Evolutionary conservation across 176 grass and related monocot species (phyloP), one percentile per base, ranked within the genome.

Genomic region (Cenchrus americanus): DNA sequence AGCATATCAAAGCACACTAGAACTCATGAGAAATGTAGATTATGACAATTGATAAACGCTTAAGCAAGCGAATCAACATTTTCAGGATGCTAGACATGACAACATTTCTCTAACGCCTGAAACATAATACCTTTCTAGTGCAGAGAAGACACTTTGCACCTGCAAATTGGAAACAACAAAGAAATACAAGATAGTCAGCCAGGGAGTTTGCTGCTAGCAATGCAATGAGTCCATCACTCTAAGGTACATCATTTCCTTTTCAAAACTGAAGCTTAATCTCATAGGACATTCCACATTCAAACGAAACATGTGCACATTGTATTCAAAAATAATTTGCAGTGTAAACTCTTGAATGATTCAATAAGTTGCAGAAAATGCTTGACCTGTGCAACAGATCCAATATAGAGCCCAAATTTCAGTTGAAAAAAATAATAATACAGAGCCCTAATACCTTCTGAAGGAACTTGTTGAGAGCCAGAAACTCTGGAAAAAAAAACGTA

Each of bases 401-500:
- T 2, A 82, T 13, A 81, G 67, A 85, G 18, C 53, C 17, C 32
- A 11, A 51, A 66, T 58, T 86, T 91, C 91, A 86, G 90, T 37
- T 90, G 82, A 71, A 97, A 37, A 37, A 37, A 37, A 37, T 4
- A 37, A 37, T 37, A 75, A 11, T 2, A 82, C 8, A 81, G 75
- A 85, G 18, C 44, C 17, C 46, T 8, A 51, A 66, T 58, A 88
- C 94, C 91, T 88, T 92, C 44, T 90, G 82, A 71, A 97, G 89
- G 62, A 94, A 90, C 66, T 84, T 90, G 82, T 94, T 97, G 32
- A 97, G 89, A 84, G 89, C 91, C 64, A 97, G 64, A 60, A 97
- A 94, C 57, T 97, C 94, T 94, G 91, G 69, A 43, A 89, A 78
- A 66, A 21, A 78, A 66, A 21, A 75, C 22, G 78, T 79, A 68